Base-by-base conservation (phyloP, 2,329 filamentous ascomycete genomes). In the Didymosphaeria variabile region DNA sequence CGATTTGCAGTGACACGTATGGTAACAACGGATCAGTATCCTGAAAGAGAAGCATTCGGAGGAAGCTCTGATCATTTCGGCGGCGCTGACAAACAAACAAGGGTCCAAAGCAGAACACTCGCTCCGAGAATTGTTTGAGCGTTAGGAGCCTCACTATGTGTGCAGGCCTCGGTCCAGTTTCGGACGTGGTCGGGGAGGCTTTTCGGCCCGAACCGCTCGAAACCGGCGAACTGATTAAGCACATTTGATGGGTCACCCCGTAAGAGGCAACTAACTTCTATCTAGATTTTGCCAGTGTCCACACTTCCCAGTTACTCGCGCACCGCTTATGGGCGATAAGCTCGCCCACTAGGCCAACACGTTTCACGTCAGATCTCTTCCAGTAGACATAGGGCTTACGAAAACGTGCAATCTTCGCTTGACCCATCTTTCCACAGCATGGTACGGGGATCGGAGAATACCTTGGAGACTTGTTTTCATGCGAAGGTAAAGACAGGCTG, bases 11-110 rank as follows among this genome's bases (percentile, higher is more conserved):
- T 15, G 17, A 19, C 47, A 32, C 42, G 19, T n/a, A n/a, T n/a
- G n/a, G n/a, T 23, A 34, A 31, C 47, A 50, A 50, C 29, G 29
- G 47, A 3, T 50, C 29, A 19, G 13, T 50, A 34, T 34, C 47
- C 47, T 32, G 47, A 50, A 32, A 50, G 12, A 29, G 47, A 31
- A 17, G 15, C 5, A 19, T 50, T 21, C 23, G n/a, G n/a, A 8
- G 29, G 17, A 21, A 5, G 29, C 5, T 9, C 31, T 44, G n/a
- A 19, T 15, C 26, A 34, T 19, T 31, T 50, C 47, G 31, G 29
- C 29, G 17, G 47, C 26, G 47, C 47, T 50, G 47, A 50, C 47
- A 50, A 50, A 50, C 47, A 19, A 34, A 32, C 10, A 19, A 21
- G 6, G 42, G 8, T 23, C 5, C 42, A 19, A 31, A 32, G 47